Conservation (phyloP, 164 flowering plant species). For the Aristolochia californica region DNA sequence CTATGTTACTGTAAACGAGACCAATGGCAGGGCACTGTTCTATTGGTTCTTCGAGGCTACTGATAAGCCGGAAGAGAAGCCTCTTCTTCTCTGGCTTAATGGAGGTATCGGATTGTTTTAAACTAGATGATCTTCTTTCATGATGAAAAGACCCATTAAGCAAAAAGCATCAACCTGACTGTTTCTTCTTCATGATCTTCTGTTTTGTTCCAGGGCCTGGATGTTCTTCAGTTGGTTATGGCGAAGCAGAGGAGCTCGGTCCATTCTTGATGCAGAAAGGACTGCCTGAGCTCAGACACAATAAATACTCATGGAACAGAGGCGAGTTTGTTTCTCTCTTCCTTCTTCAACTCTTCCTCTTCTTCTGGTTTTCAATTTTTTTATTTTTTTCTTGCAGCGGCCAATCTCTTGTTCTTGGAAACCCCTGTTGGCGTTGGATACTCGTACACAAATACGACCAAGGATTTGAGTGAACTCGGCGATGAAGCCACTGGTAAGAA, state of each 20-base stretch:
- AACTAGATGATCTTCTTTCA: too few relatives aligned
- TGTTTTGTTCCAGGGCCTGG: slow-evolving; percentile 11
- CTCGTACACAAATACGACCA: slow-evolving; percentile 13
- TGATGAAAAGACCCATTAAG: too few relatives aligned
- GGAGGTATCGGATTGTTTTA: background rate
- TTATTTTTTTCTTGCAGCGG: slow-evolving; percentile 2
- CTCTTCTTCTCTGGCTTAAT: slow-evolving; percentile 49
- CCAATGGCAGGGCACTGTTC: slow-evolving; percentile 49
- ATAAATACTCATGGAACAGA: slow-evolving; percentile 12
- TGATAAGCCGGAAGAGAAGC: slow-evolving; percentile 14
- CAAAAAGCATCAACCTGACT: too few relatives aligned
- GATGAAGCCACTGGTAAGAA: slow-evolving; percentile 9
- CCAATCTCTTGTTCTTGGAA: slow-evolving; percentile 17
- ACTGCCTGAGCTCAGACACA: slow-evolving; percentile 7
- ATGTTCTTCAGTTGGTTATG: slow-evolving; percentile 18
- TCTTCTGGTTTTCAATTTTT: background rate
- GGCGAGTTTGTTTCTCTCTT: background rate
- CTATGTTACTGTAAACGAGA: slow-evolving; percentile 37
- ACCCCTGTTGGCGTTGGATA: slow-evolving; percentile 18
- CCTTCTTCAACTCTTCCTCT: background rate
- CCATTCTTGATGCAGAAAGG: slow-evolving; percentile 13
- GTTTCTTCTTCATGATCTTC: background rate
- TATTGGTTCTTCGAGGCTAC: slow-evolving; percentile 59
- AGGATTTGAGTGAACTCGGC: slow-evolving; percentile 2
- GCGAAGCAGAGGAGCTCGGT: slow-evolving; percentile 18